Percentiles rank a stretch among this genome's conserved stretches.
Evolutionary conservation across 371 early-diverging fungal genomes (phyloP).

Genomic region (Lichtheimia ramosa): DNA sequence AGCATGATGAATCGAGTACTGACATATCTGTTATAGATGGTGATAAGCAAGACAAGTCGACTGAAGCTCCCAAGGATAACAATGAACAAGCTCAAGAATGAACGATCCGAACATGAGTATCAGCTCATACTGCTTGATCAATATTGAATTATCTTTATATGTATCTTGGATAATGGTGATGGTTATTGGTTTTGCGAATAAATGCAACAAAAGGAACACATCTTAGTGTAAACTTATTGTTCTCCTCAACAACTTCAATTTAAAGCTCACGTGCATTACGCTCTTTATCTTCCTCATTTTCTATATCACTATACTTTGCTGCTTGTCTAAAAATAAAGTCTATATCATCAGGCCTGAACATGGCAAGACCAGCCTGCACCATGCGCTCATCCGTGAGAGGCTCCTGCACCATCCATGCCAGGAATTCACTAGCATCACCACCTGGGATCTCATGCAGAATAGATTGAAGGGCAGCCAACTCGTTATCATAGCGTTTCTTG

Average conservation of each 20-base stretch:
- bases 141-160: neutral
- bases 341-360: conserved; percentile 34
- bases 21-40: neutral
- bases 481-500: conserved; percentile 26
- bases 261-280: neutral
- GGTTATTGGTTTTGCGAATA: neutral
- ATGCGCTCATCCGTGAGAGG: conserved; percentile 1
- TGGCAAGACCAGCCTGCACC: conserved; percentile 15
- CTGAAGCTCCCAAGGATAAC: neutral
- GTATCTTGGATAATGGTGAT: neutral
- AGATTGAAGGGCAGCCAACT: conserved; percentile 19
- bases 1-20: neutral
- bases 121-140: neutral
- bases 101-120: neutral
- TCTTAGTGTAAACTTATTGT: neutral
- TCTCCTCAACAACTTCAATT: neutral
- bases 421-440: conserved; percentile 29
- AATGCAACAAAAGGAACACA: neutral
- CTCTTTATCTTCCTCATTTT: conserved; percentile 2
- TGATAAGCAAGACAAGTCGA: neutral
- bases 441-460: conserved; percentile 11
- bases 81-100: neutral
- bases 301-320: neutral
- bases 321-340: conserved; percentile 32
- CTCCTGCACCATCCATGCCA: conserved; percentile 27